phyloP scores from a whole-genome alignment of 352 stramenopile species.

The Pythium aphanidermatum region DNA sequence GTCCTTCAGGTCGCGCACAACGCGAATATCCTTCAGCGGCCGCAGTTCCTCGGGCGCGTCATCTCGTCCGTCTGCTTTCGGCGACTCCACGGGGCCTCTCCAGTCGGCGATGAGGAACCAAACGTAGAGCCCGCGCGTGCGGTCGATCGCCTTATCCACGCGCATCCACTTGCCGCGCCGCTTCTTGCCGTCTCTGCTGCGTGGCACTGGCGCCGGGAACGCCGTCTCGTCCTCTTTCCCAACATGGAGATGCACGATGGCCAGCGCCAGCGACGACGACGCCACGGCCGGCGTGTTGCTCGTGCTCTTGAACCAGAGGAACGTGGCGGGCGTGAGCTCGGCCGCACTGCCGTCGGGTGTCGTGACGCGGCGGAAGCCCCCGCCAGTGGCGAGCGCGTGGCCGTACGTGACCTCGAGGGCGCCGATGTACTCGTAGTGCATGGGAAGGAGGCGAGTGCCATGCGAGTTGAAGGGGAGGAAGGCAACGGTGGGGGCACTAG shows the following conservation, averaged over 20 bases:
- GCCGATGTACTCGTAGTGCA: slow-evolving; percentile 69
- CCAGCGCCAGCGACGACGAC: slow-evolving; percentile 3
- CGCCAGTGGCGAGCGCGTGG: slow-evolving; percentile 71
- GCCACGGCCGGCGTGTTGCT: background rate
- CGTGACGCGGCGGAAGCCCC: slow-evolving; percentile 80
- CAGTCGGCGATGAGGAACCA: slow-evolving; percentile 43
- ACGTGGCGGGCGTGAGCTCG: slow-evolving; percentile 76
- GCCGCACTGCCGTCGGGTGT: slow-evolving; percentile 62
- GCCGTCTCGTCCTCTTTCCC: slow-evolving; percentile 14
- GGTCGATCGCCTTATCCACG: slow-evolving; percentile 74
- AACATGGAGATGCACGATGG: slow-evolving; percentile 59
- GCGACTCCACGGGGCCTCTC: background rate
- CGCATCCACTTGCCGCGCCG: slow-evolving; percentile 32
- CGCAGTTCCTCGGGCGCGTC: slow-evolving; percentile 14
- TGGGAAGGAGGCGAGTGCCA: too few species aligned
- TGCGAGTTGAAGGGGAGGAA: too few species aligned
- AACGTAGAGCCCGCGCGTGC: slow-evolving; percentile 45
- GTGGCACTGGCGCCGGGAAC: slow-evolving; percentile 12
- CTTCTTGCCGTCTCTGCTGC: background rate
- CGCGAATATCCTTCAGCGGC: slow-evolving; percentile 77
- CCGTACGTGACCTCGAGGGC: slow-evolving; percentile 83
- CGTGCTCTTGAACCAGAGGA: slow-evolving; percentile 74
- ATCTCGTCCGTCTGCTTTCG: slow-evolving; percentile 7
- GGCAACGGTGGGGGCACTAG: too few species aligned
- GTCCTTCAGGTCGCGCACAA: slow-evolving; percentile 60